phyloP scores from a whole-genome alignment of 2,329 filamentous ascomycete genomes.

The Cordyceps farinosa region DNA sequence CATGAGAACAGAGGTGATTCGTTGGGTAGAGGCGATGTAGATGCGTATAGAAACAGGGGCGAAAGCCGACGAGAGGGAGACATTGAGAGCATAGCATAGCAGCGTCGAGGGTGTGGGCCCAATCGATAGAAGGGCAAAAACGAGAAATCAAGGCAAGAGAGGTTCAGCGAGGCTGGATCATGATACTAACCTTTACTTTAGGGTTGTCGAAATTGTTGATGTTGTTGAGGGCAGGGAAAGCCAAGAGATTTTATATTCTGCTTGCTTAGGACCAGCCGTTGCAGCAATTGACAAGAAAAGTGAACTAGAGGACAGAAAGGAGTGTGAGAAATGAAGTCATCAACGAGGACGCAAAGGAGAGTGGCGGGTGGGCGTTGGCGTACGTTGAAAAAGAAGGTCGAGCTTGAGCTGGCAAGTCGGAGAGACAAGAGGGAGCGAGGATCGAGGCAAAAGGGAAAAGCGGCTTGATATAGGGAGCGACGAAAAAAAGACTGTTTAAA shows the following conservation, averaged over 20 bases:
- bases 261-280: constrained; percentile 18
- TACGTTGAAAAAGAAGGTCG: constrained; percentile 17
- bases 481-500: constrained; percentile 18
- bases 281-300: constrained; percentile 16
- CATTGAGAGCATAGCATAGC: background rate
- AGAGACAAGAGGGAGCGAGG: constrained; percentile 3
- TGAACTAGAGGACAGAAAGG: constrained; percentile 15
- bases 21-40: background rate
- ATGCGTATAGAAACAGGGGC: background rate
- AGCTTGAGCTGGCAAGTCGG: constrained; percentile 7
- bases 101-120: background rate
- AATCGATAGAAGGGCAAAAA: background rate
- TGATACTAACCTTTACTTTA: constrained; percentile 10
- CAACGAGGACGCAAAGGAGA: background rate
- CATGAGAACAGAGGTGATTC: background rate
- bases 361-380: constrained; percentile 17
- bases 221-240: background rate
- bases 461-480: constrained; percentile 17
- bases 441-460: constrained; percentile 9
- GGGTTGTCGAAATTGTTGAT: constrained; percentile 13
- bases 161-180: background rate
- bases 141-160: background rate
- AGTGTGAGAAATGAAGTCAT: constrained; percentile 14
- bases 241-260: constrained; percentile 17
- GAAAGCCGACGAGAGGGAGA: background rate